These are phyloP conservation scores for Ustanciosporium gigantosporum DNA, from an alignment of 1,284 basidiomycete genomes.

Conservation along the genomic window DNA sequence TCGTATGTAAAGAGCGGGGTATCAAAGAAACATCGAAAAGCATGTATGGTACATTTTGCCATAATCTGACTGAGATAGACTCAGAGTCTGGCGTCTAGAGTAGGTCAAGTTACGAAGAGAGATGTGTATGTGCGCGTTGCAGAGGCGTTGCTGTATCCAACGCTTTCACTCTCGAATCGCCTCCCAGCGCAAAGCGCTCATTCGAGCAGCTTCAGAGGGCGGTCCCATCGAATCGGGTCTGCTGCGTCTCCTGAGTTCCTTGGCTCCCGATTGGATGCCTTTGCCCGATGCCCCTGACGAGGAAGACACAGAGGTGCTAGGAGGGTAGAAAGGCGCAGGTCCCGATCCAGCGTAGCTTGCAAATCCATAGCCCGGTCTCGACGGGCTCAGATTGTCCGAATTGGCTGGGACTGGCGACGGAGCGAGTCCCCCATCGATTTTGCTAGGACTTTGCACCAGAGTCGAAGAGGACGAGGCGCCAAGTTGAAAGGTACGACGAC, in stretches of 20 bases:
- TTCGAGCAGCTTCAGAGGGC: constrained; percentile 29
- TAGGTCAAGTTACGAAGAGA: too few species aligned
- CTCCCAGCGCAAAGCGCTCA: constrained; percentile 30
- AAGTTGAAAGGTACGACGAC: constrained; percentile 32
- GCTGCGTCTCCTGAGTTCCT: constrained; percentile 15
- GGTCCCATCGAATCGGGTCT: constrained; percentile 37
- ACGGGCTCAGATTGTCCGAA: too few species aligned
- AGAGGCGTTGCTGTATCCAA: too few species aligned
- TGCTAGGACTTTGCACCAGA: background rate
- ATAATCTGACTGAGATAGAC: too few species aligned
- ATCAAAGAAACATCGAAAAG: too few species aligned
- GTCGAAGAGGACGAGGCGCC: constrained; percentile 2
- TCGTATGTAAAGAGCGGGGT: too few species aligned
- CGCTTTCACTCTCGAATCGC: constrained; percentile 35
- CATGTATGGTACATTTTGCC: too few species aligned
- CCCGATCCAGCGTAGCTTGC: constrained; percentile 17
- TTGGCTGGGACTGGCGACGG: too few species aligned
- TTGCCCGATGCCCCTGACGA: constrained; percentile 10
- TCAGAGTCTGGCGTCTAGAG: too few species aligned
- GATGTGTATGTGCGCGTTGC: too few species aligned
- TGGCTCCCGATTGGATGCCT: constrained; percentile 21
- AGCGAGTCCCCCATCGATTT: too few species aligned
- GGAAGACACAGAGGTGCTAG: constrained; percentile 10
- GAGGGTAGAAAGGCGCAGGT: constrained; percentile 8
- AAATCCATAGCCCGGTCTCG: too few species aligned